Evolutionary conservation across 148 eudicot species (phyloP).

Genomic region (Silene conica): DNA sequence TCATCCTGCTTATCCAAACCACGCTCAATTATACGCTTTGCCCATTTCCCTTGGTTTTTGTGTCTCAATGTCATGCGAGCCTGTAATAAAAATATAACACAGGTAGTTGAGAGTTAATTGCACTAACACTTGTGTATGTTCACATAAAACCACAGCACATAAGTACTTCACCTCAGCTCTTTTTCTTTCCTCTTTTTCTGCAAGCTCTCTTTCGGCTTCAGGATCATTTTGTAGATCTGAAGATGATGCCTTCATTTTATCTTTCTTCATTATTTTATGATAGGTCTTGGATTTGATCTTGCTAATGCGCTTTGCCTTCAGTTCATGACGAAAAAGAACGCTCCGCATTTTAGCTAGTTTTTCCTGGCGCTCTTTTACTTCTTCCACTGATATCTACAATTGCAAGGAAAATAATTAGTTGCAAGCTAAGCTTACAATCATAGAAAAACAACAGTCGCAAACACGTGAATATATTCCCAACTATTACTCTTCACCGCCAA

Average conservation of each 20-base stretch:
- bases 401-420: constrained; percentile 9
- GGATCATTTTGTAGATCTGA: constrained; percentile 49
- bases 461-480: not conserved
- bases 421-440: not conserved
- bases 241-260: constrained; percentile 52
- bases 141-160: constrained; percentile 1
- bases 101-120: not conserved
- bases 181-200: constrained; percentile 76
- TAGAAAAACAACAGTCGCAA: constrained; percentile 1
- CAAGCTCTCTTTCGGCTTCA: constrained; percentile 71
- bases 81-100: constrained; percentile 30
- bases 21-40: constrained; percentile 61
- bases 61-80: constrained; percentile 83
- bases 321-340: constrained; percentile 83
- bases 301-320: constrained; percentile 76
- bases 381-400: constrained; percentile 67
- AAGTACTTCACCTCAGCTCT: constrained; percentile 64
- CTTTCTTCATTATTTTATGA: constrained; percentile 76
- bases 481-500: not conserved
- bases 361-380: constrained; percentile 67
- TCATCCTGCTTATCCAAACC: constrained; percentile 84
- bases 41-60: constrained; percentile 83
- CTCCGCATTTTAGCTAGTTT: constrained; percentile 89
- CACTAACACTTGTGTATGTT: not conserved
- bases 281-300: constrained; percentile 88